phyloP scores from a whole-genome alignment of 129 eudicot species.

The Lonicera japonica region DNA sequence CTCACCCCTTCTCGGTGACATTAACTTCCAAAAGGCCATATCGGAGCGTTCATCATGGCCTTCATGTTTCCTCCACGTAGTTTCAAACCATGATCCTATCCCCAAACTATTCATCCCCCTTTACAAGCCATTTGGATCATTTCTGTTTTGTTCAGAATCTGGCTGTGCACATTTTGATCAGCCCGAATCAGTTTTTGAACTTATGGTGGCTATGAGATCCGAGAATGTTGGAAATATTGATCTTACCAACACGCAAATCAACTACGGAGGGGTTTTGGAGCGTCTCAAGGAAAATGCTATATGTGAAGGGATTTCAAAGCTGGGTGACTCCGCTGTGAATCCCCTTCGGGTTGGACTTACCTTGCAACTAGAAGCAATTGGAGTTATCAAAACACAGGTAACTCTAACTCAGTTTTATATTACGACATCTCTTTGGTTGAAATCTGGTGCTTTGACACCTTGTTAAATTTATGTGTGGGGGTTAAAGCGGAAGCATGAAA shows the following conservation, averaged over 20 bases:
- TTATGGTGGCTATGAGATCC: slow-evolving; percentile 18
- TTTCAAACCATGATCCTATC: slow-evolving; percentile 30
- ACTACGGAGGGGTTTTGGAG: slow-evolving; percentile 18
- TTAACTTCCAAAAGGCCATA: slow-evolving; percentile 29
- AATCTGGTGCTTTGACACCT: too few relatives aligned
- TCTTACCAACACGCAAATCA: not conserved
- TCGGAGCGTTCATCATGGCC: slow-evolving; percentile 47
- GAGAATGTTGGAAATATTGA: not conserved
- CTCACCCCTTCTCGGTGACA: slow-evolving; percentile 49
- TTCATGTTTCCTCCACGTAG: slow-evolving; percentile 41
- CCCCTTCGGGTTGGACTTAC: slow-evolving; percentile 26
- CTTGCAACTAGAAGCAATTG: slow-evolving; percentile 31
- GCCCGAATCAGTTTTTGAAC: slow-evolving; percentile 21
- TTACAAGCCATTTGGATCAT: slow-evolving; percentile 50
- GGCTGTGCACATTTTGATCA: slow-evolving; percentile 43
- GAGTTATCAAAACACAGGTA: slow-evolving; percentile 11
- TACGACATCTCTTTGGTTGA: too few relatives aligned
- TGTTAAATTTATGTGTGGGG: too few relatives aligned
- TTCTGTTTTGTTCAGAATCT: slow-evolving; percentile 31
- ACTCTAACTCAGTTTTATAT: not conserved
- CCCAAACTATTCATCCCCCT: slow-evolving; percentile 20
- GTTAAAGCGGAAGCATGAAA: too few relatives aligned
- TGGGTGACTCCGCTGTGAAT: slow-evolving; percentile 1
- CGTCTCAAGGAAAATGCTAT: slow-evolving; percentile 19
- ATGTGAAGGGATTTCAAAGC: slow-evolving; percentile 20